Conservation (phyloP, 2,329 filamentous ascomycete species). For the Fusarium siculi region DNA sequence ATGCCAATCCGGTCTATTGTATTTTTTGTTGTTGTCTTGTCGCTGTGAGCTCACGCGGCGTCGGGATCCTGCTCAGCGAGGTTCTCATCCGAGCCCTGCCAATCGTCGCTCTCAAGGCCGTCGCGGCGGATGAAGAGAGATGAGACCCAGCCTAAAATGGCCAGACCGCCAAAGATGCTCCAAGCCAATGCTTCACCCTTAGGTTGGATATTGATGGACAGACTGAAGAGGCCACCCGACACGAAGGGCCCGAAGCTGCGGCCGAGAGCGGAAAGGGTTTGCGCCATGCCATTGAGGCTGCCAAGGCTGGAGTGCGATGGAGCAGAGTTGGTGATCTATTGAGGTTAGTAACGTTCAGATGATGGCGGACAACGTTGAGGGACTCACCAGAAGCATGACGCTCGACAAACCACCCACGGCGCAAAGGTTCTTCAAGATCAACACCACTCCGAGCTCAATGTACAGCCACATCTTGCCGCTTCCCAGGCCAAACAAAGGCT, state of each 20-base stretch:
- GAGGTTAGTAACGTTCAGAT: not conserved
- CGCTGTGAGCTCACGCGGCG: not conserved
- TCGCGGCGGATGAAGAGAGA: conserved; percentile 80
- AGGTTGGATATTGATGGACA: conserved; percentile 76
- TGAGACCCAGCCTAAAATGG: conserved; percentile 81
- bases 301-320: conserved; percentile 87
- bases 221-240: conserved; percentile 85
- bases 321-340: conserved; percentile 90
- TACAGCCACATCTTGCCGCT: conserved; percentile 78
- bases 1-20: conserved; percentile 11
- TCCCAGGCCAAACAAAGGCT: conserved; percentile 66
- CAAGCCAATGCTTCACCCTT: conserved; percentile 90
- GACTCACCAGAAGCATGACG: conserved; percentile 81
- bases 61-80: conserved; percentile 9
- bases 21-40: not conserved
- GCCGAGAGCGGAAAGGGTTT: conserved; percentile 91
- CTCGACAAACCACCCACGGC: conserved; percentile 90
- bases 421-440: conserved; percentile 90
- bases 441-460: conserved; percentile 79
- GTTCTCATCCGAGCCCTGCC: conserved; percentile 48
- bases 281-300: conserved; percentile 90
- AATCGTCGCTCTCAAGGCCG: conserved; percentile 69
- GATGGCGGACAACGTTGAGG: no score
- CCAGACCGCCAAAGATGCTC: conserved; percentile 85
- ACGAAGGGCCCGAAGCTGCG: conserved; percentile 89